These are phyloP conservation scores for Vigna nakashimae DNA, from an alignment of 306 rosid genomes.

Conservation along the genomic window DNA sequence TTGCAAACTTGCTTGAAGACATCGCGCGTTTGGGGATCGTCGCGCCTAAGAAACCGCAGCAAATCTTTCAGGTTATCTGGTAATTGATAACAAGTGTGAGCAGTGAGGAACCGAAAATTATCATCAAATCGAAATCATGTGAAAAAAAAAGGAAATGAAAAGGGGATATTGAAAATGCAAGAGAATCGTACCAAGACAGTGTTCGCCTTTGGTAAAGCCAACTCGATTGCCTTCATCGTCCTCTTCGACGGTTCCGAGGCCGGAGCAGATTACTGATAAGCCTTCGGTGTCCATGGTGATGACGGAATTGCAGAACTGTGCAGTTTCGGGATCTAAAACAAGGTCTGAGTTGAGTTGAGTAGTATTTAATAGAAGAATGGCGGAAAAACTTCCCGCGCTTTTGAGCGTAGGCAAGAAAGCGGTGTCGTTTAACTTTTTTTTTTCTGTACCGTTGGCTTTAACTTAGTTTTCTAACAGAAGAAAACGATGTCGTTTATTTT, in stretches of 20 bases:
- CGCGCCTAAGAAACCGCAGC: constrained; percentile 91
- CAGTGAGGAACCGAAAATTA: neutral
- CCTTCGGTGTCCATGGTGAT: constrained; percentile 74
- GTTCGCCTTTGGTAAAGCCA: constrained; percentile 68
- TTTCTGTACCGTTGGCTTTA: neutral
- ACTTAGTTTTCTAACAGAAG: no score
- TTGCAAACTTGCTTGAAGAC: constrained; percentile 92
- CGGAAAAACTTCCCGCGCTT: constrained; percentile 48
- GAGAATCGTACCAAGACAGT: constrained; percentile 69
- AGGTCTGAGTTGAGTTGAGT: constrained; percentile 7
- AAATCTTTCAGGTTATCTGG: constrained; percentile 93
- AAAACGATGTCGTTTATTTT: no score
- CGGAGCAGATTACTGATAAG: constrained; percentile 75
- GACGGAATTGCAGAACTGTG: constrained; percentile 1
- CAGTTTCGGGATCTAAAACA: constrained; percentile 33
- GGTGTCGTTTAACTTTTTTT: constrained; percentile 5
- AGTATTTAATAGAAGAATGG: constrained; percentile 32
- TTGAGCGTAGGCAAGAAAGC: neutral
- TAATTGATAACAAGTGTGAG: neutral
- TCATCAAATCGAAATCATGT: neutral
- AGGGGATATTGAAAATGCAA: neutral
- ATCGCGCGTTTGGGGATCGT: constrained; percentile 80
- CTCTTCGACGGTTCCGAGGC: constrained; percentile 67
- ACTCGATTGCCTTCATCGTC: constrained; percentile 66
- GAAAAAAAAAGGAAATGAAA: neutral